These are phyloP conservation scores for Chlorella ohadii DNA, from an alignment of 139 green algal species.

Conservation along the genomic window DNA sequence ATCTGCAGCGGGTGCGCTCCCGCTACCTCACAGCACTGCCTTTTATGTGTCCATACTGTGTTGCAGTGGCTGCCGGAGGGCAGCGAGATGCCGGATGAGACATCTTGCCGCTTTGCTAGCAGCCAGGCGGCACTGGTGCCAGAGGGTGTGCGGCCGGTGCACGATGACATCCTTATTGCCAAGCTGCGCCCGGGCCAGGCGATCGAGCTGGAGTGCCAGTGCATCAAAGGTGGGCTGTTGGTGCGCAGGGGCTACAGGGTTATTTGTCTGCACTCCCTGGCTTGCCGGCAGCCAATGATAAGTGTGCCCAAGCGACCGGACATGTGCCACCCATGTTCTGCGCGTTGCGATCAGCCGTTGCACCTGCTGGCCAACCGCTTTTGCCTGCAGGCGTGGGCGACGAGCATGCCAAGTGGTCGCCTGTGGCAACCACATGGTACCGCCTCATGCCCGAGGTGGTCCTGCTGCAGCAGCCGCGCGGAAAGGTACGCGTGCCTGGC, in stretches of 20 bases:
- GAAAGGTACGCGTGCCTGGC: slow-evolving; percentile 32
- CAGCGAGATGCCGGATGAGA: slow-evolving; percentile 91
- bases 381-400: slow-evolving; percentile 74
- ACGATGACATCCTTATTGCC: slow-evolving; percentile 94
- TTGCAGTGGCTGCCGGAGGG: slow-evolving; percentile 90
- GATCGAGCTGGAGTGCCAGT: slow-evolving; percentile 94
- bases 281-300: too few species aligned
- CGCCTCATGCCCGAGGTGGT: slow-evolving; percentile 87
- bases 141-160: slow-evolving; percentile 49
- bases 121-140: slow-evolving; percentile 61
- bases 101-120: slow-evolving; percentile 68
- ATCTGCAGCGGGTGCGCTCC: not conserved
- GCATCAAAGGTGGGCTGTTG: slow-evolving; percentile 71
- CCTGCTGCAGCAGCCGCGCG: slow-evolving; percentile 64
- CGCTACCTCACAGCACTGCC: too few species aligned
- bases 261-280: not conserved
- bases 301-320: too few species aligned
- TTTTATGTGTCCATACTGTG: too few species aligned
- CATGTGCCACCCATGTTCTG: too few species aligned
- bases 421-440: slow-evolving; percentile 97
- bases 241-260: not conserved
- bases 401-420: slow-evolving; percentile 98
- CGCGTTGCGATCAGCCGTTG: too few species aligned
- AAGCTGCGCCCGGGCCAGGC: slow-evolving; percentile 85
- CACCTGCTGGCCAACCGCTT: too few species aligned